Evolutionary conservation across 306 rosid genomes (phyloP).

Genomic region (Prunus mira): DNA sequence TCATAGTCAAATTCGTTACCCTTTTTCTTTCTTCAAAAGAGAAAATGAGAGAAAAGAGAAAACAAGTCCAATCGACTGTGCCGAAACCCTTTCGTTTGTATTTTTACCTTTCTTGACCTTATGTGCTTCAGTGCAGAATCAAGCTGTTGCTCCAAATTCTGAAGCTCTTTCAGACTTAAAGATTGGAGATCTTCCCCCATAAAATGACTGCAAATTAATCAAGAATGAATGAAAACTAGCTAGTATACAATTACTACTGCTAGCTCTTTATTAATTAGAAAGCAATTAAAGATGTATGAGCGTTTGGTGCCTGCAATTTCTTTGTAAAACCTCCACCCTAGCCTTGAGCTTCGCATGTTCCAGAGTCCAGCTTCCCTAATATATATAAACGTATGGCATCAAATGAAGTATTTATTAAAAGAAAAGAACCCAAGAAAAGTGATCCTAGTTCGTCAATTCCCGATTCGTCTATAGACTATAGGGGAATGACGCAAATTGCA

Average conservation of each 20-base stretch:
- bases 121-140: conserved; percentile 73
- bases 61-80: not conserved
- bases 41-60: not conserved
- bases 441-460: not conserved
- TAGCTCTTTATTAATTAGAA: not conserved
- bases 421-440: not conserved
- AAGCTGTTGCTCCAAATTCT: conserved; percentile 83
- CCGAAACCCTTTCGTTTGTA: not conserved
- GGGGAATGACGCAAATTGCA: not conserved
- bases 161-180: conserved; percentile 66
- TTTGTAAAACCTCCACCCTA: conserved; percentile 67
- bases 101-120: conserved; percentile 67
- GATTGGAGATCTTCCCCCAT: conserved; percentile 76
- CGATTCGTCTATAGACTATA: not conserved
- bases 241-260: not conserved
- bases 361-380: conserved; percentile 63
- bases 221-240: not conserved
- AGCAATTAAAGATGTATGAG: not conserved
- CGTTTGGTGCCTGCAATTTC: conserved; percentile 49
- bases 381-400: conserved; percentile 20
- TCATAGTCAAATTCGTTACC: not conserved
- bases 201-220: conserved; percentile 50
- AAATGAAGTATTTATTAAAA: too few species aligned
- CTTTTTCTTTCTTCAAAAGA: not conserved
- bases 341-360: conserved; percentile 86